Evolutionary conservation across 805 yeast species (phyloP).

Genomic region (Myxozyma udenii): DNA sequence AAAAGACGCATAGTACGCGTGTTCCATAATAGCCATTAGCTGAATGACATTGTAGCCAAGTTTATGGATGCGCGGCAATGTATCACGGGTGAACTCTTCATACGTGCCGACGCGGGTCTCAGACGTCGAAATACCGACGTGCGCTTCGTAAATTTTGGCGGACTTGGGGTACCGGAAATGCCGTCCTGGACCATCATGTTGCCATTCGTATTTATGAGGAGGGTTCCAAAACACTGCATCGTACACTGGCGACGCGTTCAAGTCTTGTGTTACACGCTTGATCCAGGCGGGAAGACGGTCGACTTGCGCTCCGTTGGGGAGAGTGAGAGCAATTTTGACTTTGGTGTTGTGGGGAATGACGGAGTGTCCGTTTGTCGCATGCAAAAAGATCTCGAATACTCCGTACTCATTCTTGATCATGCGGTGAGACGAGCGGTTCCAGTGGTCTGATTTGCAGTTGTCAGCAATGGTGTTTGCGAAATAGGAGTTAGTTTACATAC

Average conservation of each 20-base stretch:
- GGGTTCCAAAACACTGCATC: conserved; percentile 97
- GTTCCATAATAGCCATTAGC: conserved; percentile 98
- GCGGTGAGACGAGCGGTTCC: conserved; percentile 61
- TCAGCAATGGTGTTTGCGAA: not conserved
- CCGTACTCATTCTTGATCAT: conserved; percentile 67
- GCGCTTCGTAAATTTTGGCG: conserved; percentile 88
- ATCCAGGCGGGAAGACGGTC: conserved; percentile 91
- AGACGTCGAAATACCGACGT: conserved; percentile 85
- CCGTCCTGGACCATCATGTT: conserved; percentile 40
- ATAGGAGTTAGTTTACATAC: conserved; percentile 14
- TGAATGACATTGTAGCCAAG: conserved; percentile 92
- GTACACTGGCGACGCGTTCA: conserved; percentile 49
- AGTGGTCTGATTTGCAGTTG: conserved; percentile 43
- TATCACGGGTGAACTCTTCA: conserved; percentile 73
- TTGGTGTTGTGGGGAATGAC: conserved; percentile 80
- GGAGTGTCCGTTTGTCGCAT: conserved; percentile 52
- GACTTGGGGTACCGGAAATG: conserved; percentile 47
- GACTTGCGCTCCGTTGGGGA: conserved; percentile 65
- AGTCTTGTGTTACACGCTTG: conserved; percentile 67
- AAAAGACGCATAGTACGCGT: conserved; percentile 95
- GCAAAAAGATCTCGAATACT: conserved; percentile 60
- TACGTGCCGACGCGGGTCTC: conserved; percentile 83
- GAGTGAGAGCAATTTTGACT: conserved; percentile 59
- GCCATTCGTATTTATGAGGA: conserved; percentile 52
- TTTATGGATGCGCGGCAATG: conserved; percentile 78